phyloP scores from a whole-genome alignment of 1,284 basidiomycete genomes.

The Trametes hirsuta region DNA sequence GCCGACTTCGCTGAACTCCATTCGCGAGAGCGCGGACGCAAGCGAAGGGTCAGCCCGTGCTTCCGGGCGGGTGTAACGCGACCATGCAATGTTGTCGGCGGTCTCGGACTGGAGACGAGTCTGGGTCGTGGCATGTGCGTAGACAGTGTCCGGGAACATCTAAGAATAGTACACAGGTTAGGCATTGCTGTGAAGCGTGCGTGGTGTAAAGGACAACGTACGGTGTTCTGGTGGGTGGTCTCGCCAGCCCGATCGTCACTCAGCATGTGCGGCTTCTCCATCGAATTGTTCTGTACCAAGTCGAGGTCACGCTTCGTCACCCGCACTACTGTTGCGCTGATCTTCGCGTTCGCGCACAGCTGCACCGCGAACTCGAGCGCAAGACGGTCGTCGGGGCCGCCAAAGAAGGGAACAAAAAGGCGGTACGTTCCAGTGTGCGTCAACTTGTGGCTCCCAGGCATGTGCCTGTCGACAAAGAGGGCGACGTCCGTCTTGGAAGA shows the following conservation, averaged over 20 bases:
- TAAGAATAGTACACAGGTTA: constrained; percentile 12
- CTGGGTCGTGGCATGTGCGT: constrained; percentile 44
- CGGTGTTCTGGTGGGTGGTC: constrained; percentile 33
- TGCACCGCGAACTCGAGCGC: constrained; percentile 65
- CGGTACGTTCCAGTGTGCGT: constrained; percentile 43
- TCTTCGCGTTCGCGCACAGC: constrained; percentile 52
- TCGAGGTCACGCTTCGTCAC: constrained; percentile 53
- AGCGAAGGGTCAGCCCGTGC: constrained; percentile 31
- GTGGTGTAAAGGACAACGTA: constrained; percentile 44
- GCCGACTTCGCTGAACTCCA: constrained; percentile 57
- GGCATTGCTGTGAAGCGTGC: neutral
- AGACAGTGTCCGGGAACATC: constrained; percentile 49
- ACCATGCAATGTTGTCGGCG: constrained; percentile 45
- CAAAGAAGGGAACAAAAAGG: constrained; percentile 71
- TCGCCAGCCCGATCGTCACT: constrained; percentile 35
- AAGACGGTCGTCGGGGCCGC: constrained; percentile 70
- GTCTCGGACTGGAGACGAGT: constrained; percentile 48
- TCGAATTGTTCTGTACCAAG: constrained; percentile 17
- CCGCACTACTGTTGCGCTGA: constrained; percentile 63
- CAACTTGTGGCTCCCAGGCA: constrained; percentile 38
- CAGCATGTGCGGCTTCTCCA: constrained; percentile 29
- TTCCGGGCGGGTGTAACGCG: constrained; percentile 41
- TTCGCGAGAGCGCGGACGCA: constrained; percentile 46
- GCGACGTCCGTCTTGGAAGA: constrained; percentile 55
- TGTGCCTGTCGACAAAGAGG: constrained; percentile 70